Evolutionary conservation across 2,329 filamentous ascomycete species (phyloP), one percentile per base, ranked within the genome.

Genomic region (Fusarium nisikadoi): DNA sequence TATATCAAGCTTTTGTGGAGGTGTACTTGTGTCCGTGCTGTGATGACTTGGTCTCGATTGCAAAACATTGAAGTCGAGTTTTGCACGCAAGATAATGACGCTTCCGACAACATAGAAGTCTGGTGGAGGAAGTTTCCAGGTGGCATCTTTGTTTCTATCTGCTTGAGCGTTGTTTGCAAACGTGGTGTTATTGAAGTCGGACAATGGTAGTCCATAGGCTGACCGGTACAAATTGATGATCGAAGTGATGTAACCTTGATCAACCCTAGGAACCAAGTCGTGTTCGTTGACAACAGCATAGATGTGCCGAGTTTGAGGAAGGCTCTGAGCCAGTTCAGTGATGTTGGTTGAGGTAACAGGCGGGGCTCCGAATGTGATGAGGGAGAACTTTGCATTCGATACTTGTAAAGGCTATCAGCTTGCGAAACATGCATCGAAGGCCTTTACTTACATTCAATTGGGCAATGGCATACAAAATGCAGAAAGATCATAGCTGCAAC

Each of bases 241-340:
- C 0, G 73, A 76, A 16, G 65, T 58, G 12, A 75, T 64, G 8
- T 77, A 77, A 6, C 57, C 17, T 49, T 53, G 52, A 8, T 77
- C 75, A 2, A 74, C 59, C 25, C 74, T 64, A 1, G 74, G 64
- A 8, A 76, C 74, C 14, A 77, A 58, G 14, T 77, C 75, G 42
- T 71, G 71, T 42, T 77, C 75, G 43, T 77, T 77, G 8, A 75
- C 71, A 6, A 75, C 53, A 2, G 74, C 70, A 2, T 70, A 42
- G 3, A 65, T 14, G 5, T 70, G 63, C 0, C 46, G 65, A 8
- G 70, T 65, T 16, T 62, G 54, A 11, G 66, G 43, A 12, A 59
- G 29, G 3, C 14, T 12, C 8, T 46, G 31, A 1, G 60, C 52
- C 11, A 64, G 7, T 3, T 52, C 17, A 11, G 68, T 76, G n/a